A percentile compares a stretch with the other conserved stretches of the same genome.
These are phyloP conservation scores for Sequoiadendron giganteum DNA, from an alignment of 75 land plant species.

Conservation along the genomic window DNA sequence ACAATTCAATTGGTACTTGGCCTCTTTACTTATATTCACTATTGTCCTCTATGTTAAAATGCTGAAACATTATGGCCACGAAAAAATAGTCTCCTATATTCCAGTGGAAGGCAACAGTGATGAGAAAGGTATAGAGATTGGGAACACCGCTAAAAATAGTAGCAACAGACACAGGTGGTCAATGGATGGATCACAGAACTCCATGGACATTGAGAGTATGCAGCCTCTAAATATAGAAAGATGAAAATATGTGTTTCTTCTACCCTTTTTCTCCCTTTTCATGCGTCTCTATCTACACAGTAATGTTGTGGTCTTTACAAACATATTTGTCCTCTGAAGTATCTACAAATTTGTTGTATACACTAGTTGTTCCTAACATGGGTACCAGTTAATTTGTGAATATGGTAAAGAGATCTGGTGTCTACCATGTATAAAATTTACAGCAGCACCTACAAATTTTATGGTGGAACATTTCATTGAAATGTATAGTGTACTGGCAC, in stretches of 20 bases:
- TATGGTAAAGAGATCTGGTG: too few relatives aligned
- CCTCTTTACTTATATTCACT: slow-evolving; percentile 23
- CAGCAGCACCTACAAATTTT: too few relatives aligned
- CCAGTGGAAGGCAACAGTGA: not conserved
- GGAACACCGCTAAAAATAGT: not conserved
- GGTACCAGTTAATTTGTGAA: too few relatives aligned
- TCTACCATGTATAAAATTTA: too few relatives aligned
- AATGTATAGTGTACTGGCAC: too few relatives aligned
- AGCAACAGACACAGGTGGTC: not conserved
- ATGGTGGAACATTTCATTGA: too few relatives aligned
- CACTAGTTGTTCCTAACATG: too few relatives aligned
- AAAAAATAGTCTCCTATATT: not conserved
- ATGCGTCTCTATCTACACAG: too few relatives aligned
- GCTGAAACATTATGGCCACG: not conserved
- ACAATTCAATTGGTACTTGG: slow-evolving; percentile 60
- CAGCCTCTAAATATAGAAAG: not conserved
- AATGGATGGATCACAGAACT: not conserved
- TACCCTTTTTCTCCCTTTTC: not conserved
- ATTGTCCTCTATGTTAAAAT: slow-evolving; percentile 22
- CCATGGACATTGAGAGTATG: not conserved
- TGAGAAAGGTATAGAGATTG: not conserved
- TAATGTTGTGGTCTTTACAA: too few relatives aligned
- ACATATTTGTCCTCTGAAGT: too few relatives aligned
- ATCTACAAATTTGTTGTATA: too few relatives aligned
- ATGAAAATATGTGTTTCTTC: not conserved